Base-by-base conservation (phyloP, 495 filamentous ascomycete species). In the Glonium stellatum region DNA sequence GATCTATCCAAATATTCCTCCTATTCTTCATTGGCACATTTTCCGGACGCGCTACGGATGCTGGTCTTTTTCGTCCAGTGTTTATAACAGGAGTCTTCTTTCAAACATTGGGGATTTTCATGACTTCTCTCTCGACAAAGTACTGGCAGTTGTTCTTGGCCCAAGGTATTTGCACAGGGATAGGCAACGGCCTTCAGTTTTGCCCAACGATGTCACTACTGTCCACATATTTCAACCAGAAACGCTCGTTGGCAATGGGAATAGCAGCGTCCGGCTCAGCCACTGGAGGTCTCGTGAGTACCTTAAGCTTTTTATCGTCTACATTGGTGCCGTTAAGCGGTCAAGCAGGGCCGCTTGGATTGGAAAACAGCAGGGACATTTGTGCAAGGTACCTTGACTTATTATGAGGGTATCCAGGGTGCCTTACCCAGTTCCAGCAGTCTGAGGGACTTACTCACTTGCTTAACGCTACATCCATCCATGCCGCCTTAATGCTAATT, bases 71-170 rank as follows among this genome's bases (percentile, higher is more conserved):
- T 70, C 75, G 80, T 6, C 62, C 71, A 19, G 78, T 79, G 0
- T 78, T 87, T 57, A 48, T 78, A 0, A 31, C 71, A 4, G 88
- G 87, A 12, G 77, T 78, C 0, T 54, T 78, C 1, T 69, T 93
- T 47, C 79, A 85, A 60, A 39, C 86, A 8, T 65, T 90, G 21
- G 85, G 87, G 50, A 84, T 91, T 54, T 92, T 95, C 72, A 81
- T 82, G 63, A 87, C 87, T 6, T 85, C 85, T 1, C 68, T 84
- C 5, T 80, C 80, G n/a, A 88, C 80, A 3, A 66, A 76, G 36
- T 87, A 86, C 70, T 93, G 86, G 85, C 90, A 92, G 56, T 70
- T 96, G 0, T 82, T 96, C 58, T 78, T 96, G 0, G 80, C 92
- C 0, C 92, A 96, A 67, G 91, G 90, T 0, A 58, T 95, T 12